phyloP scores from a whole-genome alignment of 2,329 filamentous ascomycete species.

The Pyricularia pennisetigena region DNA sequence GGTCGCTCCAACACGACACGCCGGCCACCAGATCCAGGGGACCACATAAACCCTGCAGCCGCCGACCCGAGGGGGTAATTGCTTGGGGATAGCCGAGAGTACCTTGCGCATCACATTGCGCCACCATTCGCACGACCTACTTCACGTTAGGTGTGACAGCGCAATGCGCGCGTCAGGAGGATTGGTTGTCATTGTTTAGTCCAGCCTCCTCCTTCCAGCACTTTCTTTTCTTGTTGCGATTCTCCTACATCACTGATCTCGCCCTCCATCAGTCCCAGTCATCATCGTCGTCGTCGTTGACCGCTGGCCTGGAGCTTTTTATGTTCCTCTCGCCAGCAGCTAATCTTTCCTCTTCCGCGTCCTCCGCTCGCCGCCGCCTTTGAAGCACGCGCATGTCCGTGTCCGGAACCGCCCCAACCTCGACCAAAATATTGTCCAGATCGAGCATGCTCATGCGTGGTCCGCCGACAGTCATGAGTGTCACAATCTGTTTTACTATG shows the following conservation, averaged over 20 bases:
- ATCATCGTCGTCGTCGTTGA: constrained; percentile 17
- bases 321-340: constrained; percentile 30
- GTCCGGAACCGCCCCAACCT: constrained; percentile 68
- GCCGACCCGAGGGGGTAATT: background rate
- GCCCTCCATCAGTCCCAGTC: constrained; percentile 18
- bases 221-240: background rate
- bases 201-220: background rate
- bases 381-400: constrained; percentile 70
- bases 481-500: constrained; percentile 88
- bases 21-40: background rate
- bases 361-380: constrained; percentile 47
- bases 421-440: constrained; percentile 71
- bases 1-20: background rate
- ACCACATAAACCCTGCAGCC: background rate
- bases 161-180: background rate
- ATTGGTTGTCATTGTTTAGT: background rate
- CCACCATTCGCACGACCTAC: background rate
- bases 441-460: constrained; percentile 60
- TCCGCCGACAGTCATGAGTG: constrained; percentile 69
- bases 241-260: background rate
- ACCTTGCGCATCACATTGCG: background rate
- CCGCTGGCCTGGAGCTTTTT: constrained; percentile 13
- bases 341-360: constrained; percentile 48
- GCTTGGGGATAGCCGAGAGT: background rate
- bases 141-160: background rate